Evolutionary conservation across 805 yeast genomes (phyloP).

Genomic region (Candida glaebosa): DNA sequence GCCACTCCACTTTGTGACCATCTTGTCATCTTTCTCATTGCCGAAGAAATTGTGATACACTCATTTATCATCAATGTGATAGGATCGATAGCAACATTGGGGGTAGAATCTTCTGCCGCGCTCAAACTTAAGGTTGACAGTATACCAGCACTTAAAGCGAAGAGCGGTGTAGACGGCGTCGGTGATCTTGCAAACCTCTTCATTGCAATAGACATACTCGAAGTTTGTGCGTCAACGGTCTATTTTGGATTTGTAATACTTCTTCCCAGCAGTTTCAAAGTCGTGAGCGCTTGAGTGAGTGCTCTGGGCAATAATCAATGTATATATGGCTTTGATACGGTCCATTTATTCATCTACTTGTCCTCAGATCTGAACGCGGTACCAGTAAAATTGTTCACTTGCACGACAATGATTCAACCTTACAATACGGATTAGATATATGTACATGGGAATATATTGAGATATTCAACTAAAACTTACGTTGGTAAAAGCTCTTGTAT

Average conservation of each 20-base stretch:
- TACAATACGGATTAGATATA: no score
- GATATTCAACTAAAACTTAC: slow-evolving; percentile 25
- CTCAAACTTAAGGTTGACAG: slow-evolving; percentile 4
- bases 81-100: slow-evolving; percentile 56
- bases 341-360: neutral
- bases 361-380: neutral
- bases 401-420: neutral
- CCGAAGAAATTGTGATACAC: slow-evolving; percentile 79
- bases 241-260: no score
- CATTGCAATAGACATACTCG: neutral
- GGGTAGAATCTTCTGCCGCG: neutral
- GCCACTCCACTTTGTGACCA: slow-evolving; percentile 80
- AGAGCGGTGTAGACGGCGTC: slow-evolving; percentile 3
- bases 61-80: slow-evolving; percentile 83
- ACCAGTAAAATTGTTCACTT: neutral
- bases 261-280: no score
- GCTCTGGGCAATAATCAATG: neutral
- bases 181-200: slow-evolving; percentile 3
- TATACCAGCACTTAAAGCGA: slow-evolving; percentile 1
- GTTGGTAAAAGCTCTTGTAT: slow-evolving; percentile 43
- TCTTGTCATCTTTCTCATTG: slow-evolving; percentile 72
- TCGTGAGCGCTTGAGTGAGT: no score
- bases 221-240: no score
- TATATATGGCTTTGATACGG: neutral
- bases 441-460: neutral